Evolutionary conservation across 2,329 filamentous ascomycete genomes (phyloP), one percentile per base, ranked within the genome.

Genomic region (Coleophoma cylindrospora): DNA sequence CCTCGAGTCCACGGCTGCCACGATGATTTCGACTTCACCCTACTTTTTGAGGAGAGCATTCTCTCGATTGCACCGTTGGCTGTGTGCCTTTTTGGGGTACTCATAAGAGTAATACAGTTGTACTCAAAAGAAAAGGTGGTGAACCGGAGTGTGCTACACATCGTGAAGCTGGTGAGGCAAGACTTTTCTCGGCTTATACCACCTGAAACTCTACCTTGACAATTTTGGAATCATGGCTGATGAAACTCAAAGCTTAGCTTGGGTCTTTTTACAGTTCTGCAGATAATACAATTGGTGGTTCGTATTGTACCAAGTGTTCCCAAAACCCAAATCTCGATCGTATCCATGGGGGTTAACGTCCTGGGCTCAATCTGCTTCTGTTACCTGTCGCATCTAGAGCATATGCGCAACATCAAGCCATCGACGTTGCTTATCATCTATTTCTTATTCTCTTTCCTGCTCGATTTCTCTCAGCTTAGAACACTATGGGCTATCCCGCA

Each of bases 21-120:
- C 8, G 41, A 22, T 22, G 41, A 22, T 33, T 49, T 52, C 37
- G 52, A 51, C 13, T 52, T 52, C 43, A 52, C 40, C 3, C 41
- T 47, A 11, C 15, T 33, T 5, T 45, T 47, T 33, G 45, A 54
- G 22, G 37, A 41, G 21, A 43, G 19, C 10, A 43, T 49, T 15
- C 17, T 49, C 2, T 36, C 10, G 9, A 40, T 52, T 22, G 4
- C 40, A 2, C 33, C 46, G 32, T 44, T 44, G 32, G 41, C 41
- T 12, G 17, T 44, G 21, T 34, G 14, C 14, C 15, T 43, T 3
- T 14, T 17, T 13, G 41, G 36, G 47, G 8, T 19, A n/a, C n/a
- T n/a, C n/a, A 36, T n/a, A 36, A 10, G 34, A 36, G 34, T 36
- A 36, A 10, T 36, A 36, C 34, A 36, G n/a, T n/a, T 36, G 34